These are phyloP conservation scores for Parasarocladium wereldwijsianum DNA, from an alignment of 2,329 filamentous ascomycete species.

Conservation along the genomic window DNA sequence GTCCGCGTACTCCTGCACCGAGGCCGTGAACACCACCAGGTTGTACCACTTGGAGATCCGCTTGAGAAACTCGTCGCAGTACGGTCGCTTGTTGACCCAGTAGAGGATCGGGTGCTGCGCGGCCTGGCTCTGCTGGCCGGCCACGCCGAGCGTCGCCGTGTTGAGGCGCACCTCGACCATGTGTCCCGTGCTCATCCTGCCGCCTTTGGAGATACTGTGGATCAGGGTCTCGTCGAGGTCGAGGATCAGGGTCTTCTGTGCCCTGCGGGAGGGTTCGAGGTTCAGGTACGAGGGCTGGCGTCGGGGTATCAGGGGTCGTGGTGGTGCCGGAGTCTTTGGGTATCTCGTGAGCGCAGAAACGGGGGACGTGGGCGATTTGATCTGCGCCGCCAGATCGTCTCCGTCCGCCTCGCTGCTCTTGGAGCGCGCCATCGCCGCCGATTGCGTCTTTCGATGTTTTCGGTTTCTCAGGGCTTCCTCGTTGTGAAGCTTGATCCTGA, in stretches of 20 bases:
- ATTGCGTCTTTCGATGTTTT: constrained; percentile 50
- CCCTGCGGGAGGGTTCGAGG: constrained; percentile 36
- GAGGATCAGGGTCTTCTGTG: constrained; percentile 85
- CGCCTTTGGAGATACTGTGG: constrained; percentile 94
- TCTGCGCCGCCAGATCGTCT: constrained; percentile 53
- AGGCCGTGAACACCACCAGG: constrained; percentile 89
- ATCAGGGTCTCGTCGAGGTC: constrained; percentile 96
- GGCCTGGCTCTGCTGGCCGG: constrained; percentile 31
- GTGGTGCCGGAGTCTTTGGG: constrained; percentile 76
- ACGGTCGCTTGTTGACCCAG: constrained; percentile 94
- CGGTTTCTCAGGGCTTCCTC: constrained; percentile 62
- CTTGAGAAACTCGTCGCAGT: constrained; percentile 91
- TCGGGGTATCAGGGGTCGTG: constrained; percentile 75
- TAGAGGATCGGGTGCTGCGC: constrained; percentile 94
- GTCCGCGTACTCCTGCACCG: constrained; percentile 95
- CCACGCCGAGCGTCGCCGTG: constrained; percentile 52
- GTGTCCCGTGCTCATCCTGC: constrained; percentile 88
- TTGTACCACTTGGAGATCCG: constrained; percentile 97
- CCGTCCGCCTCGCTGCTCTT: constrained; percentile 23
- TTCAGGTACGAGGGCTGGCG: constrained; percentile 80
- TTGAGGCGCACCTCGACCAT: constrained; percentile 96
- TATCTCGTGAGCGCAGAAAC: constrained; percentile 70
- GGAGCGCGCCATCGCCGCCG: constrained; percentile 27
- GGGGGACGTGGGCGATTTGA: constrained; percentile 90
- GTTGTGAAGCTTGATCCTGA: constrained; percentile 78